Base-by-base conservation (phyloP, 1,139 yeast genomes). In the Waltiozyma solani region DNA sequence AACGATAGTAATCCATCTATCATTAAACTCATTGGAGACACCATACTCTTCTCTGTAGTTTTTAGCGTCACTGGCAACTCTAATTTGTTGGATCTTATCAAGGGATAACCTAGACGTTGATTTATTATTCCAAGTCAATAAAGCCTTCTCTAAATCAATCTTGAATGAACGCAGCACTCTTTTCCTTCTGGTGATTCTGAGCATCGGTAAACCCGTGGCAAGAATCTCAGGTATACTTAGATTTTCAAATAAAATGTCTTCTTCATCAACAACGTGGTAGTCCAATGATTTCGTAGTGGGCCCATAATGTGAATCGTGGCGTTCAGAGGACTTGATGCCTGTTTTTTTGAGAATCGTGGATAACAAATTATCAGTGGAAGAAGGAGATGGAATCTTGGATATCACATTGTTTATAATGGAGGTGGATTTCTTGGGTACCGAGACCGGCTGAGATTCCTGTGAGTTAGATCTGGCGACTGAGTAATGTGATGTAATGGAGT, bases 21-120 rank as follows among this genome's bases (percentile, higher is more conserved):
- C 63, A 36, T 77, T 76, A 39, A 71, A 72, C 37, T 81, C 87
- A 35, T 74, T 64, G 1, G 89, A 73, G 1, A 87, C 71, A 35
- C 80, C 79, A 46, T 84, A 71, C 56, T 85, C 95, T 52, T 89
- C 96, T 43, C 95, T 65, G 53, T 86, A 89, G 46, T 83, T 82
- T 22, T 73, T 68, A 1, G 96, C 96, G 48, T 81, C 82, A 13
- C 67, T 70, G 11, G 79, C 86, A 11, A 71, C 65, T 39, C 87
- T 63, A 1, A 86, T 70, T 41, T 76, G 79, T 47, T 76, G 76
- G 33, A 91, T 81, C 40, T 76, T 76, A 54, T 84, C 95, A 14
- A 86, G 64, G n/a, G 70, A 64, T 42, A 87, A 65, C 36, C 31
- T 37, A 10, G 46, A 39, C 2, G 46, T 39, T 13, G 67, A 55